Conservation (phyloP, 805 yeast genomes). For the Saccharomyces kudriavzevii region DNA sequence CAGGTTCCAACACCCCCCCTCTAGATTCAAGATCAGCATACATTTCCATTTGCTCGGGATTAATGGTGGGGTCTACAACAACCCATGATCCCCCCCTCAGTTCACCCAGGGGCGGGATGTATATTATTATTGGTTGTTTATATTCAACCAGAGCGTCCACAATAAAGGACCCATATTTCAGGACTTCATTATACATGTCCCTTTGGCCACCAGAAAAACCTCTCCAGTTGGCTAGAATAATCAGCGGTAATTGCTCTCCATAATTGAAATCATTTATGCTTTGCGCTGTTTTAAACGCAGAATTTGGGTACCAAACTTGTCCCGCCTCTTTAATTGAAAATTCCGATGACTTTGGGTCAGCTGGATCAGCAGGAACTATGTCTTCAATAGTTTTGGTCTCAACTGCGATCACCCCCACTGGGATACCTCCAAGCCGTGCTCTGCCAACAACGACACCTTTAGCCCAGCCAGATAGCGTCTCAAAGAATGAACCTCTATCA, state of each 20-base stretch:
- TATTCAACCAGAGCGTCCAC: conserved; percentile 91
- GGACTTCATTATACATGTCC: conserved; percentile 94
- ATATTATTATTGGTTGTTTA: conserved; percentile 90
- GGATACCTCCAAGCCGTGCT: conserved; percentile 95
- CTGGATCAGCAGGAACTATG: conserved; percentile 91
- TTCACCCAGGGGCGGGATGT: conserved; percentile 95
- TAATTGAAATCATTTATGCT: conserved; percentile 92
- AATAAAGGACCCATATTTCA: conserved; percentile 89
- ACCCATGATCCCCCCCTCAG: conserved; percentile 99
- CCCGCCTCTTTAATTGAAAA: conserved; percentile 84
- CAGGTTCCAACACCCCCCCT: conserved; percentile 95
- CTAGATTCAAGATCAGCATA: conserved; percentile 90
- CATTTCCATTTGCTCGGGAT: conserved; percentile 95
- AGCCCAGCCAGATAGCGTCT: conserved; percentile 95
- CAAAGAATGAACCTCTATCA: conserved; percentile 85
- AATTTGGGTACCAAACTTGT: conserved; percentile 97
- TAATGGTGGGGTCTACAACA: conserved; percentile 94
- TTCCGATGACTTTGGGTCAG: conserved; percentile 89
- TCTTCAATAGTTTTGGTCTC: conserved; percentile 85
- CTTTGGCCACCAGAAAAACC: conserved; percentile 99
- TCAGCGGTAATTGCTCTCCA: conserved; percentile 92
- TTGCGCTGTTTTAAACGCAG: conserved; percentile 96
- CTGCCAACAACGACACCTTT: conserved; percentile 95
- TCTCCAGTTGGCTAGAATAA: conserved; percentile 97
- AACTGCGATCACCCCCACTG: conserved; percentile 92